Conservation (phyloP, 83 land plant species). For the Picea mariana region DNA sequence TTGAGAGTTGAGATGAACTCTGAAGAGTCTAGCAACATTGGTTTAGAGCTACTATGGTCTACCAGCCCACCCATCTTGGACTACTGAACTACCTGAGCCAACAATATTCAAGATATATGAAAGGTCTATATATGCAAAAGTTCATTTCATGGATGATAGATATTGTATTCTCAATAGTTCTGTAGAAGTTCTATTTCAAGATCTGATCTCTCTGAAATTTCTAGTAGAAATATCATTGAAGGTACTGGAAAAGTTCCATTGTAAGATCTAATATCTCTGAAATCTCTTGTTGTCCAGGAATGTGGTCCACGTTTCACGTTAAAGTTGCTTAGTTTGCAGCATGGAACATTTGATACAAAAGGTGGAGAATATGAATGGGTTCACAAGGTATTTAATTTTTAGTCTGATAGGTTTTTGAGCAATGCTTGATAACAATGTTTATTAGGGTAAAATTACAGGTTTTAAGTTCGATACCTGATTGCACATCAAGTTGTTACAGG, state of each 20-base stretch:
- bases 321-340: constrained; percentile 82
- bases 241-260: neutral
- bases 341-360: constrained; percentile 93
- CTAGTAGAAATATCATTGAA: neutral
- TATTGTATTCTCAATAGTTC: neutral
- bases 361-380: constrained; percentile 94
- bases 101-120: too few species aligned
- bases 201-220: neutral
- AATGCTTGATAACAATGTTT: too few species aligned
- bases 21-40: too few species aligned
- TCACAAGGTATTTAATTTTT: constrained; percentile 54
- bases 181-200: neutral
- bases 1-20: too few species aligned
- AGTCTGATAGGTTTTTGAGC: neutral
- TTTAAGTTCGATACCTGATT: neutral
- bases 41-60: too few species aligned
- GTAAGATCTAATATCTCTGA: neutral
- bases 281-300: constrained; percentile 48
- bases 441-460: neutral
- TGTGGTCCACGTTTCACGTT: constrained; percentile 97
- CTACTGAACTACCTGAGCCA: too few species aligned
- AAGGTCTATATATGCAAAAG: too few species aligned
- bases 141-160: too few species aligned
- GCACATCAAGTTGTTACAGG: too few species aligned
- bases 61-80: too few species aligned